Evolutionary conservation across 306 rosid species (phyloP).

Genomic region (Oemleria cerasiformis): DNA sequence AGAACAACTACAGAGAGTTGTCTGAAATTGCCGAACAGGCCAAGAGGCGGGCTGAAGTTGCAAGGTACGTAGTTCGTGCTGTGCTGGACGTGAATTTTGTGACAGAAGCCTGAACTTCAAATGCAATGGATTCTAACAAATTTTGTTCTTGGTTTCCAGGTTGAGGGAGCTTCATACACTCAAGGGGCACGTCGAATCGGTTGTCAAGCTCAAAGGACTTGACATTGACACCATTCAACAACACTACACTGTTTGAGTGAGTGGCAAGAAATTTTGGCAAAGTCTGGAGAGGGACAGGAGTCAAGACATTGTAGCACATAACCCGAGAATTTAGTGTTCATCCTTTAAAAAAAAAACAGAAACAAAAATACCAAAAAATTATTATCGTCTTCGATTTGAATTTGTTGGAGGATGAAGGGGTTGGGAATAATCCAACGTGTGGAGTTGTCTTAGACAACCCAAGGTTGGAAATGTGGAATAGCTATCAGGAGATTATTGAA

Average conservation of each 20-base stretch:
- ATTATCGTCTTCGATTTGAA: not conserved
- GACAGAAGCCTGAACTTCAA: not conserved
- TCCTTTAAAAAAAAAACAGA: not conserved
- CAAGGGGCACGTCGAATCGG: constrained; percentile 90
- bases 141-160: constrained; percentile 29
- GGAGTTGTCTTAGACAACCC: constrained; percentile 30
- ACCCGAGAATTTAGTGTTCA: constrained; percentile 8
- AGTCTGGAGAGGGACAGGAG: constrained; percentile 24
- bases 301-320: not conserved
- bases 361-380: not conserved
- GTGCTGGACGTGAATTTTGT: not conserved
- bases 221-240: constrained; percentile 89
- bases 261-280: constrained; percentile 5
- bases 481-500: not conserved
- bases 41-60: constrained; percentile 74
- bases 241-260: constrained; percentile 75
- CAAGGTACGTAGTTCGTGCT: constrained; percentile 38
- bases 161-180: constrained; percentile 90
- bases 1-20: constrained; percentile 48
- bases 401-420: constrained; percentile 31
- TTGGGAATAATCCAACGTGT: constrained; percentile 48
- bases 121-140: not conserved
- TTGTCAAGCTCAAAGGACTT: constrained; percentile 84
- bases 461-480: constrained; percentile 21
- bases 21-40: constrained; percentile 89